These are phyloP conservation scores for Simplicillium aogashimaense DNA, from an alignment of 2,329 filamentous ascomycete genomes.

Conservation along the genomic window DNA sequence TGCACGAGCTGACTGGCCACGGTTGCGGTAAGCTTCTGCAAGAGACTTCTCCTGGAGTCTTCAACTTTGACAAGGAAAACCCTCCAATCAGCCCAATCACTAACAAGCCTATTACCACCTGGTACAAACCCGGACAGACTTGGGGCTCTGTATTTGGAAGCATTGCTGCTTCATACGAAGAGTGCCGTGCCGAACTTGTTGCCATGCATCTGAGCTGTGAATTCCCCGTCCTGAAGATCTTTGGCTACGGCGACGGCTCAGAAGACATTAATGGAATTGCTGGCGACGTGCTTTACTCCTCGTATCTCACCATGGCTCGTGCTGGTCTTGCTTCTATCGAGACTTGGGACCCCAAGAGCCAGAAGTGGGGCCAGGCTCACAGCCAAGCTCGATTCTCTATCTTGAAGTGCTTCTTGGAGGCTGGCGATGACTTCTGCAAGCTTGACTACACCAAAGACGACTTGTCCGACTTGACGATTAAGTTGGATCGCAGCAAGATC, in stretches of 20 bases:
- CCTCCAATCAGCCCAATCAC: constrained; percentile 75
- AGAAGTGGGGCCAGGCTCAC: constrained; percentile 89
- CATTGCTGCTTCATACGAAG: constrained; percentile 82
- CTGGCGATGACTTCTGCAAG: constrained; percentile 78
- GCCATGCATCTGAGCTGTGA: constrained; percentile 88
- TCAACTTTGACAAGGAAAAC: constrained; percentile 79
- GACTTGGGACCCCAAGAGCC: constrained; percentile 85
- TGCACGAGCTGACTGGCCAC: constrained; percentile 81
- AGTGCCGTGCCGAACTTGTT: constrained; percentile 88
- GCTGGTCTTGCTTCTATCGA: constrained; percentile 84
- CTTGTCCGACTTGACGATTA: constrained; percentile 72
- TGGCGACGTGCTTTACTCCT: constrained; percentile 77
- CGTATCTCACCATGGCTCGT: constrained; percentile 88
- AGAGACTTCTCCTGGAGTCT: constrained; percentile 71
- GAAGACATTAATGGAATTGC: constrained; percentile 65
- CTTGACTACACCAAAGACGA: constrained; percentile 65
- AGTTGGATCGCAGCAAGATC: constrained; percentile 79
- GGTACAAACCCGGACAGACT: constrained; percentile 92
- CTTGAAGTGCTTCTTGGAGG: constrained; percentile 72
- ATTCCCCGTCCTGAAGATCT: constrained; percentile 80
- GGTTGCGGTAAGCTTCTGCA: constrained; percentile 91
- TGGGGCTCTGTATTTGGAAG: constrained; percentile 90
- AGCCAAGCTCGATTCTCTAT: constrained; percentile 90
- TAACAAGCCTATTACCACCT: constrained; percentile 67
- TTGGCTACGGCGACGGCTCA: constrained; percentile 76